Base-by-base conservation (phyloP, 1,284 basidiomycete species). In the Dichomitus squalens region DNA sequence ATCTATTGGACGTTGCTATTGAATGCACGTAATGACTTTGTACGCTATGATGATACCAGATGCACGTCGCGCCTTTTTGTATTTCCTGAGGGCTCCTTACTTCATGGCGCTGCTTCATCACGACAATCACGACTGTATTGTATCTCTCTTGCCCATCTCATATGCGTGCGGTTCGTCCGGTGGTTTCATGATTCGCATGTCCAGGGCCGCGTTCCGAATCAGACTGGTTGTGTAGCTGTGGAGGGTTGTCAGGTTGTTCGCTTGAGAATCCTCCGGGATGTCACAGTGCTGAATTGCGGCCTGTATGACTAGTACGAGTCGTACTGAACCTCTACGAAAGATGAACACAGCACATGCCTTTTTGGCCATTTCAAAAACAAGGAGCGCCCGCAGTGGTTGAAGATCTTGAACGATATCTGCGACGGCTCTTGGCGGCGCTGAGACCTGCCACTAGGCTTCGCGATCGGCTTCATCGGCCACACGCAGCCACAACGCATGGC, bases 81-180 rank as follows among this genome's bases (percentile, higher is more conserved):
- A 40, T 31, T 29, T 27, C 27, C 39, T 25, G 36, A 27, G 38
- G 20, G 39, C 34, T 31, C n/a, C 14, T 21, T 38, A n/a, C 9
- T 27, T n/a, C 1, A 21, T 21, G 23, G 39, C 27, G 31, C 23
- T 21, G 35, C 49, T 31, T 31, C 34, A 14, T 51, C 36, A 51
- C 49, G 49, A 51, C 44, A 47, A 27, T 47, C 18, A 47, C 29
- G 44, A 46, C n/a, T 47, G 44, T 47, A 47, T 47, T 47, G 27
- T 47, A 33, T 18, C 44, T 29, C 16, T 18, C 41, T 44, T 44
- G 41, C 23, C 27, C n/a, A 27, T 44, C 27, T n/a, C 25, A 29
- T 44, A 14, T n/a, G 41, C 25, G 16, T 27, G 41, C 25, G 27
- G 25, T 29, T 18, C 41, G 41, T n/a, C 18, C 41, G 14, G n/a